Percentiles rank a stretch among this genome's conserved stretches.
These are phyloP conservation scores for Cardiospermum halicacabum DNA, from an alignment of 345 rosid genomes.

Conservation along the genomic window DNA sequence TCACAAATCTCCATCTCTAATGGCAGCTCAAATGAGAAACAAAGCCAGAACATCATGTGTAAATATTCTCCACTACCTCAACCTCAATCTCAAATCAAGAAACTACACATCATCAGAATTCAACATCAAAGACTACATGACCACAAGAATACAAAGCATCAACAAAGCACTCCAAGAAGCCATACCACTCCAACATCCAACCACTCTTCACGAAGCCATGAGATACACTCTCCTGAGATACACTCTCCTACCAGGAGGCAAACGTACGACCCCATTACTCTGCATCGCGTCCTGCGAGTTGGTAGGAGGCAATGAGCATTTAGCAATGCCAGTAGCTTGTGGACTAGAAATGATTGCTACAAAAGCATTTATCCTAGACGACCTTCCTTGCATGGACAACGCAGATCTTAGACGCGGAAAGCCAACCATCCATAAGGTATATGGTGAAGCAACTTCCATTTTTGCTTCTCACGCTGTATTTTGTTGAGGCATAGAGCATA, in stretches of 20 bases:
- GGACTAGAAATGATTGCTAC: slow-evolving; percentile 74
- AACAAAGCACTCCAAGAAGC: slow-evolving; percentile 53
- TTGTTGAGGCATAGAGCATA: slow-evolving; percentile 51
- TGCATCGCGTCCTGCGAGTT: slow-evolving; percentile 65
- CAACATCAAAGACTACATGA: slow-evolving; percentile 30
- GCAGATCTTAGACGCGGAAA: slow-evolving; percentile 59
- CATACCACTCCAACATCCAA: slow-evolving; percentile 39
- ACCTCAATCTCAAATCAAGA: too few relatives aligned
- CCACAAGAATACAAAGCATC: slow-evolving; percentile 25
- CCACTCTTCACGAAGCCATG: slow-evolving; percentile 59
- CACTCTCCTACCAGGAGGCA: slow-evolving; percentile 56
- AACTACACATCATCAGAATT: slow-evolving; percentile 20
- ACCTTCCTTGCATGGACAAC: slow-evolving; percentile 72
- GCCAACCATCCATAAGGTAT: slow-evolving; percentile 54
- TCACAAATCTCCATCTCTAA: too few relatives aligned
- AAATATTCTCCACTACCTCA: too few relatives aligned
- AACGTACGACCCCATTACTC: slow-evolving; percentile 59
- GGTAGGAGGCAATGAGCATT: slow-evolving; percentile 44
- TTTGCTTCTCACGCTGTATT: slow-evolving; percentile 63
- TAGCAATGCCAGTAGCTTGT: slow-evolving; percentile 56
- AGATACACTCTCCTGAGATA: slow-evolving; percentile 77
- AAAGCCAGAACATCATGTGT: too few relatives aligned
- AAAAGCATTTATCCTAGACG: slow-evolving; percentile 65
- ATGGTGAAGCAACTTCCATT: slow-evolving; percentile 50
- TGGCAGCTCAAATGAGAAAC: too few relatives aligned